Evolutionary conservation across 331 rosid species (phyloP).

Genomic region (Ulmus americana): DNA sequence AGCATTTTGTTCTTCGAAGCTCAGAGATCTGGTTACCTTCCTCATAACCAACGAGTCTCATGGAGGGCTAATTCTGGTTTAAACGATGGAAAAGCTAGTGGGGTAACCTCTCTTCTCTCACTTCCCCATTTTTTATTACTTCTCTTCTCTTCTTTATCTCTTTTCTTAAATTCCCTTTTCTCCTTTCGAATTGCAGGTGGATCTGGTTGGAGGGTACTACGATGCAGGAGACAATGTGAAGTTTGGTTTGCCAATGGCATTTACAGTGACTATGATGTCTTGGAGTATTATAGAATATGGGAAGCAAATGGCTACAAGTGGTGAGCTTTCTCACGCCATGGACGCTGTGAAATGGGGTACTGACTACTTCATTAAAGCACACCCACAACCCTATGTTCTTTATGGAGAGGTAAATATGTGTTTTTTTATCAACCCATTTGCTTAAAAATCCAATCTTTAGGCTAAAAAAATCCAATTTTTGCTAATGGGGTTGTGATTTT

Average conservation of each 20-base stretch:
- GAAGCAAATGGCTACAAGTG: constrained; percentile 58
- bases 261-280: constrained; percentile 88
- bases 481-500: background rate
- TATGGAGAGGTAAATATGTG: constrained; percentile 65
- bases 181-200: constrained; percentile 40
- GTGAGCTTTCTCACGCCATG: constrained; percentile 83
- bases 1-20: constrained; percentile 96
- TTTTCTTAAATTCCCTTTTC: background rate
- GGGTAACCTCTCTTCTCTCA: constrained; percentile 36
- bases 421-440: background rate
- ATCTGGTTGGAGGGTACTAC: constrained; percentile 87
- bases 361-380: constrained; percentile 90
- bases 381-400: constrained; percentile 74
- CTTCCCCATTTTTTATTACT: background rate
- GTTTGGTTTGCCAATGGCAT: constrained; percentile 95
- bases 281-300: constrained; percentile 93
- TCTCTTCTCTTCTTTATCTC: background rate
- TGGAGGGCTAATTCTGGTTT: constrained; percentile 93
- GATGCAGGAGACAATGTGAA: constrained; percentile 98
- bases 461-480: background rate
- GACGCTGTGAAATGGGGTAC: constrained; percentile 95
- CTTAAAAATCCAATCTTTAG: background rate
- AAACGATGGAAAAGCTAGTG: constrained; percentile 83
- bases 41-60: constrained; percentile 66
- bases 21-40: constrained; percentile 94